These are phyloP conservation scores for Penicillium sp. DNA, from an alignment of 2,329 filamentous ascomycete genomes.

Conservation along the genomic window DNA sequence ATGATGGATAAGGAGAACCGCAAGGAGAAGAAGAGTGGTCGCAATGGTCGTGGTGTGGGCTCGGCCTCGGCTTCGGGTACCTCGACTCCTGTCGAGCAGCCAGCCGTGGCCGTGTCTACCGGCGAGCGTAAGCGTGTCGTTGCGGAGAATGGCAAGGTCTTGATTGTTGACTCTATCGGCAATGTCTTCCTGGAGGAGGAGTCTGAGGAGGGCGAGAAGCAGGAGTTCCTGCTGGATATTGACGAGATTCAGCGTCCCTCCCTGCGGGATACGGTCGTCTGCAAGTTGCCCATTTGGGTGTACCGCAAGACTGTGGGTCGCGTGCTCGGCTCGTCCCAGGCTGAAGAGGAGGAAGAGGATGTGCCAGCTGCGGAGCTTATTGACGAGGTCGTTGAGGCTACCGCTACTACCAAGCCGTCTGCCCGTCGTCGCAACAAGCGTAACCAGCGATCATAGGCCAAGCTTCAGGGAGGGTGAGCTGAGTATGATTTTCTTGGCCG, in stretches of 20 bases:
- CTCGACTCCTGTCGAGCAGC: conserved; percentile 59
- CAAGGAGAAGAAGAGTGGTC: conserved; percentile 66
- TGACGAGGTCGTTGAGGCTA: conserved; percentile 36
- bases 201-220: conserved; percentile 81
- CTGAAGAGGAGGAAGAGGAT: conserved; percentile 31
- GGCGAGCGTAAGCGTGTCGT: conserved; percentile 86
- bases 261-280: conserved; percentile 80
- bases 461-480: background rate
- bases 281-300: conserved; percentile 76
- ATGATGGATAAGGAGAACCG: conserved; percentile 81
- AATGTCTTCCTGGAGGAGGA: conserved; percentile 95
- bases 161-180: conserved; percentile 89
- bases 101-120: conserved; percentile 59
- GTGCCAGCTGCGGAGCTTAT: conserved; percentile 26
- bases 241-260: conserved; percentile 80
- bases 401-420: conserved; percentile 31
- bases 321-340: conserved; percentile 32
- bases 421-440: conserved; percentile 39
- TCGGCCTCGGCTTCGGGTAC: conserved; percentile 46
- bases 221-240: conserved; percentile 88
- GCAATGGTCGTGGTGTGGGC: conserved; percentile 33
- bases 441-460: conserved; percentile 36
- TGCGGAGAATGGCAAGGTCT: conserved; percentile 91
- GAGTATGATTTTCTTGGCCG: background rate
- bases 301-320: conserved; percentile 59